A percentile compares a stretch with the other conserved stretches of the same genome.
Evolutionary conservation across 2,329 filamentous ascomycete genomes (phyloP).

Genomic region (Cladosporium sphaerospermum): DNA sequence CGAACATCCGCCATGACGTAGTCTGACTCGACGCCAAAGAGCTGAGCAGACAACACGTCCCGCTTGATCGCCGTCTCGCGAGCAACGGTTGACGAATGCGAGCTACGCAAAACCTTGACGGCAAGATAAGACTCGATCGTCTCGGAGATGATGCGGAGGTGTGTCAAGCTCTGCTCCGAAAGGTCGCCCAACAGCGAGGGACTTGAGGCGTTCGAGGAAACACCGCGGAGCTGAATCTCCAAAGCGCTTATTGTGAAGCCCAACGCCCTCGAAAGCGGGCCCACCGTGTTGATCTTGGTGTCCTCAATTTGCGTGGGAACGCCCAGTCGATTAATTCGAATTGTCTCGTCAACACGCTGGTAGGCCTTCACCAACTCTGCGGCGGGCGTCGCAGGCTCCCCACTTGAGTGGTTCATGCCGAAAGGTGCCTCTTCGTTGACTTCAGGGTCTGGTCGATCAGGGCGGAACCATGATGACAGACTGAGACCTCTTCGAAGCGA

Average conservation of each 20-base stretch:
- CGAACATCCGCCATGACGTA: conserved; percentile 19
- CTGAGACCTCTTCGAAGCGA: conserved; percentile 15
- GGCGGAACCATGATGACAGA: conserved; percentile 14
- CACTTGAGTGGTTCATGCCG: conserved; percentile 1
- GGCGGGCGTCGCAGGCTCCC: not conserved
- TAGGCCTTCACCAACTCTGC: conserved; percentile 49
- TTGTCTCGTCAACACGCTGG: conserved; percentile 49
- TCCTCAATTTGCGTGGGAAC: conserved; percentile 13
- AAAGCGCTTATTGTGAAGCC: conserved; percentile 81
- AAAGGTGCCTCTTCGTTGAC: not conserved
- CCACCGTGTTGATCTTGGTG: conserved; percentile 19
- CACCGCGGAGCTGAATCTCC: conserved; percentile 88
- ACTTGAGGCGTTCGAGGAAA: conserved; percentile 57
- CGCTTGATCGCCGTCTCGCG: conserved; percentile 25
- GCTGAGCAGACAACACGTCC: conserved; percentile 24
- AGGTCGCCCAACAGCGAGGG: conserved; percentile 71
- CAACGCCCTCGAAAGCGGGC: conserved; percentile 43
- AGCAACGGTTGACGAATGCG: not conserved
- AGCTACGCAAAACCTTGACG: conserved; percentile 60
- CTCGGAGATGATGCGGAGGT: conserved; percentile 81
- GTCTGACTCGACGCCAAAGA: conserved; percentile 25
- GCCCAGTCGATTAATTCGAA: conserved; percentile 45
- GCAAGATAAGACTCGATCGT: conserved; percentile 81
- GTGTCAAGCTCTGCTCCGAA: conserved; percentile 74
- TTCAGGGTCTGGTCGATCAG: conserved; percentile 7